These are phyloP conservation scores for Xeromyces bisporus DNA, from an alignment of 495 filamentous ascomycete species.

Conservation along the genomic window DNA sequence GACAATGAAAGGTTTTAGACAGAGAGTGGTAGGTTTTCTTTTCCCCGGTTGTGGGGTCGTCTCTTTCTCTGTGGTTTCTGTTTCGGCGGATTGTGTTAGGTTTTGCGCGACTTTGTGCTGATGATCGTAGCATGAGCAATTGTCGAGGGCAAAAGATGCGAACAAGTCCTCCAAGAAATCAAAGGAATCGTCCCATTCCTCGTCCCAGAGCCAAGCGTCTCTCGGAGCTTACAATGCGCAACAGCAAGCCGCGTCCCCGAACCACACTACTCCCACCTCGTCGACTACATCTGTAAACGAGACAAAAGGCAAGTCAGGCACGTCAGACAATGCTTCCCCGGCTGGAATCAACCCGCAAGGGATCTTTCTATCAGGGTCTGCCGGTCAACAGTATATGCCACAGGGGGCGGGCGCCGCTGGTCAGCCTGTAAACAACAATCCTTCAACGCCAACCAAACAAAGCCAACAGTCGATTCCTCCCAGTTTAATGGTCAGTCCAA, in stretches of 20 bases:
- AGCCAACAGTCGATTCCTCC: slow-evolving; percentile 48
- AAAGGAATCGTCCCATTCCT: slow-evolving; percentile 63
- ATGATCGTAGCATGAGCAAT: slow-evolving; percentile 78
- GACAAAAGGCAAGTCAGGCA: slow-evolving; percentile 52
- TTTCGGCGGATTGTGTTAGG: no score
- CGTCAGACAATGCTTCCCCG: slow-evolving; percentile 46
- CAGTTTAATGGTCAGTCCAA: slow-evolving; percentile 90
- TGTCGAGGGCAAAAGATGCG: slow-evolving; percentile 84
- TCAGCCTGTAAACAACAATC: slow-evolving; percentile 36
- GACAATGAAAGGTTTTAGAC: slow-evolving; percentile 95
- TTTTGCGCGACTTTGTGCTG: no score
- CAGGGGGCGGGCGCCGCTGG: slow-evolving; percentile 18
- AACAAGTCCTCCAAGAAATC: slow-evolving; percentile 92
- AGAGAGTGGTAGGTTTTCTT: slow-evolving; percentile 73
- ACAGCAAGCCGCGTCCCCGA: slow-evolving; percentile 46
- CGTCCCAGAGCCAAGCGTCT: slow-evolving; percentile 37
- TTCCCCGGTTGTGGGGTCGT: no score
- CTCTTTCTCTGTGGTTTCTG: no score
- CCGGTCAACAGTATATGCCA: slow-evolving; percentile 13
- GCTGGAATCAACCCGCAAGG: slow-evolving; percentile 19
- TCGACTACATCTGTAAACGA: slow-evolving; percentile 80
- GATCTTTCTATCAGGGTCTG: slow-evolving; percentile 4
- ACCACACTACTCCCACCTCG: slow-evolving; percentile 58
- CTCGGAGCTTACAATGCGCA: slow-evolving; percentile 31
- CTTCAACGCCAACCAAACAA: slow-evolving; percentile 51